Conservation (phyloP, 2,329 filamentous ascomycete genomes). For the Bipolaris sorokiniana region DNA sequence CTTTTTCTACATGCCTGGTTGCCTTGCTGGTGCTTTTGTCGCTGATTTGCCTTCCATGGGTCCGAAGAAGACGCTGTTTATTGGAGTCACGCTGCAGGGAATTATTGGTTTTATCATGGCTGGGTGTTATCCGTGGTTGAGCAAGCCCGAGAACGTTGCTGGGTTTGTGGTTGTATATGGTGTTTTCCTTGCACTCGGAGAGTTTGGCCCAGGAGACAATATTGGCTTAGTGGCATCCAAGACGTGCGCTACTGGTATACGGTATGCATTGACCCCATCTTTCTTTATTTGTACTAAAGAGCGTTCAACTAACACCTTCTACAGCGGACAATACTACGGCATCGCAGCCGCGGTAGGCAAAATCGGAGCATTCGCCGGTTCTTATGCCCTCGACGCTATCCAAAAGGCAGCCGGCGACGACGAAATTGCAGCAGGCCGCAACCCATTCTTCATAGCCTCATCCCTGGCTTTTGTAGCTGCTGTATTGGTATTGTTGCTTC, state of each 20-base stretch:
- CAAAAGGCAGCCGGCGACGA: constrained; percentile 49
- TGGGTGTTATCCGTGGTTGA: constrained; percentile 74
- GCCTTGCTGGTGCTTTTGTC: constrained; percentile 75
- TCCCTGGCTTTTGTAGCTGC: constrained; percentile 74
- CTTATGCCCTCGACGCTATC: constrained; percentile 76
- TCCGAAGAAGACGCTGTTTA: constrained; percentile 73
- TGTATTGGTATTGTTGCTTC: constrained; percentile 71
- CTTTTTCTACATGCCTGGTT: constrained; percentile 86
- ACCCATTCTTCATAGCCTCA: constrained; percentile 88
- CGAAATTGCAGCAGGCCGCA: constrained; percentile 67
- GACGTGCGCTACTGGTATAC: constrained; percentile 85
- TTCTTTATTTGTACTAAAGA: background rate
- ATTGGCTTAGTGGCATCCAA: constrained; percentile 88
- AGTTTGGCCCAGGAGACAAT: constrained; percentile 88
- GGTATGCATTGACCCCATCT: constrained; percentile 28
- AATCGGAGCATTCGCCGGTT: constrained; percentile 83
- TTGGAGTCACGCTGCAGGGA: constrained; percentile 75
- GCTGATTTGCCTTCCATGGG: constrained; percentile 73
- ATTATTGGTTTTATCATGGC: constrained; percentile 89
- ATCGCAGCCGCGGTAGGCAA: constrained; percentile 76
- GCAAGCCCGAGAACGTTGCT: constrained; percentile 68
- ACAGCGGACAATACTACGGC: constrained; percentile 72
- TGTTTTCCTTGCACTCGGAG: constrained; percentile 77
- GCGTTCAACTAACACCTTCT: background rate
- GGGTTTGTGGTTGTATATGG: constrained; percentile 81